Evolutionary conservation across 2,329 filamentous ascomycete genomes (phyloP), one percentile per base, ranked within the genome.

Genomic region (Polychaeton citri): DNA sequence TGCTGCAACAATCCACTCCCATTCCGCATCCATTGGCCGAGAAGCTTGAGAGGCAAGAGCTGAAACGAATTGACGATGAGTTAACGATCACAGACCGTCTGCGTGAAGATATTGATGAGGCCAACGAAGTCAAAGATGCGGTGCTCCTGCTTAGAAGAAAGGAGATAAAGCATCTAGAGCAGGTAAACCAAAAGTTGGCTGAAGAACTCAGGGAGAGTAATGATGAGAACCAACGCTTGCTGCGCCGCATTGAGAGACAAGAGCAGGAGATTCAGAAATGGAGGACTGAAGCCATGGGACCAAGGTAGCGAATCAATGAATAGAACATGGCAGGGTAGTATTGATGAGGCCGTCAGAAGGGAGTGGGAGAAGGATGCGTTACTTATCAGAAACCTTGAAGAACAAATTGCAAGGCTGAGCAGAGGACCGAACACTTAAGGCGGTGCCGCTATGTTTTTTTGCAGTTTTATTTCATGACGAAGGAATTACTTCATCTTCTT

Each of bases 21-120:
- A 28, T 28, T 28, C 38, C 38, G 6, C 43, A 48, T 20, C 45
- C 44, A 19, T 41, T 48, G 5, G 45, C 42, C 8, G 30, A 37
- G 5, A 42, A 30, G 15, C 38, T 50, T 3, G 37, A 43, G 28
- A 38, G 37, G 15, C 34, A 38, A 10, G 20, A 43, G n/a, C 38
- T 50, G 20, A 40, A 42, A 34, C 41, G 37, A 5, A 32, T 50
- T 7, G 44, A 45, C 32, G 41, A 39, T 13, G 41, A 50, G 34
- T 35, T 43, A 21, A 45, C 36, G 37, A 48, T 48, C 30, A 45
- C 41, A 6, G 43, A 48, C 30, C 39, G 41, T 4, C 19, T 44
- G 12, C 45, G 47, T 3, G 44, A 41, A 4, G 47, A 50, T 24
- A 46, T 50, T 32, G 47, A 50, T 24, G 45, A 50, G 30, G 41